Evolutionary conservation across 495 filamentous ascomycete species (phyloP).

Genomic region (Lasiosphaeris hirsuta): DNA sequence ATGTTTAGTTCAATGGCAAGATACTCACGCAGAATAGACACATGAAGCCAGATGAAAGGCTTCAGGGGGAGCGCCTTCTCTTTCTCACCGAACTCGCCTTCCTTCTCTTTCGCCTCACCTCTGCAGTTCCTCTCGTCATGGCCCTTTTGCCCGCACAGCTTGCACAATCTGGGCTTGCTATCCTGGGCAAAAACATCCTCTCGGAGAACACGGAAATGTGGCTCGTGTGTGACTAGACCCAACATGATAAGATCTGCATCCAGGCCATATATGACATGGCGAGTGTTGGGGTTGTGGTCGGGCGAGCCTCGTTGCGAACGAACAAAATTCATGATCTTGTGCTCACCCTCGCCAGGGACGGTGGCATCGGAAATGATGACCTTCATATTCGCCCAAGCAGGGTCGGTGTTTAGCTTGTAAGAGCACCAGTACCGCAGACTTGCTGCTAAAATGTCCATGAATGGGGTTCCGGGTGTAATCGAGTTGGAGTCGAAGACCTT

Average conservation of each 20-base stretch:
- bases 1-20: slow-evolving; percentile 84
- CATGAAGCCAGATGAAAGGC: slow-evolving; percentile 98
- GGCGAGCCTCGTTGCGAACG: slow-evolving; percentile 87
- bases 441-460: slow-evolving; percentile 95
- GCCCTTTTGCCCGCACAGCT: slow-evolving; percentile 83
- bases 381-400: slow-evolving; percentile 95
- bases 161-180: slow-evolving; percentile 73
- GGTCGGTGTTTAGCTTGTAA: slow-evolving; percentile 96
- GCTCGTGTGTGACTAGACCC: slow-evolving; percentile 93
- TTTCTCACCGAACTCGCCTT: slow-evolving; percentile 83
- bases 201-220: slow-evolving; percentile 92
- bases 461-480: slow-evolving; percentile 96
- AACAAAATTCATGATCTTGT: slow-evolving; percentile 99
- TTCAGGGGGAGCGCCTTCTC: slow-evolving; percentile 64
- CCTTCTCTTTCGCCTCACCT: slow-evolving; percentile 78
- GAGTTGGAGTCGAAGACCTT: slow-evolving; percentile 98
- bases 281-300: slow-evolving; percentile 92
- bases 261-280: slow-evolving; percentile 91
- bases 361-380: slow-evolving; percentile 97
- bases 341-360: slow-evolving; percentile 95
- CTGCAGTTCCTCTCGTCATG: slow-evolving; percentile 82
- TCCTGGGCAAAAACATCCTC: slow-evolving; percentile 97
- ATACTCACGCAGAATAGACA: slow-evolving; percentile 88
- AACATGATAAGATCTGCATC: slow-evolving; percentile 99
- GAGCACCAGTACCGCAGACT: slow-evolving; percentile 92